Evolutionary conservation across 768 basidiomycete species (phyloP), one percentile per base, ranked within the genome.

Genomic region (Russula emetica): DNA sequence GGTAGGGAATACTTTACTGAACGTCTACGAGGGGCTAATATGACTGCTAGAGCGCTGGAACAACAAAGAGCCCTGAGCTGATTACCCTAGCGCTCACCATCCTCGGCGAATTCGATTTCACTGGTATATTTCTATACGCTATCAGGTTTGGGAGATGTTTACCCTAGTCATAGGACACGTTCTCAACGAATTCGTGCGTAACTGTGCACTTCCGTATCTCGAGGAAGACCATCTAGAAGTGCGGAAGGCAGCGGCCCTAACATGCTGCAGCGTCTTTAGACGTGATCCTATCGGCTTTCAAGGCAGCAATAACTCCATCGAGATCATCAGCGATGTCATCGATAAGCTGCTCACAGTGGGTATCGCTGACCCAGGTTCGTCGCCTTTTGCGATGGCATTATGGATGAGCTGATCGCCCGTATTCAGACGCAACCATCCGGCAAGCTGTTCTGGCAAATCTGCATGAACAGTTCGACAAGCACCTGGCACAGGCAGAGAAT

Each of bases 281-380:
- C 86, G 87, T 61, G 97, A 99, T 76, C 94, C 95, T 0, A 97
- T 98, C 56, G 94, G 92, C 73, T 92, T 91, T 69, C 95, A 98
- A 76, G 88, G 94, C 11, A 96, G 93, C 77, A 94, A 87, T 69
- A 92, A 98, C 74, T 90, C 95, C 9, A 96, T 97, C 60, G 93
- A 98, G 71, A 87, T 98, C 63, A 95, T 99, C 71, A 93, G 92
- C 73, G 96, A 98, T 67, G 95, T 98, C n/a, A 81, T 98, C 47
- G 94, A 97, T 74, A 98, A 98, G 74, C 80, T 99, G 14, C 76
- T 98, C 60, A 95, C 92, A 2, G 92, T 98, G 36, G 96, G 90
- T 11, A 94, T 97, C 59, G 94, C 96, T 34, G 97, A 99, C 78
- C 93, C 95, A 57, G 93, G 95, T 94, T 71, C 49, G 73, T 65